Percentiles rank a stretch among this genome's conserved stretches.
These are phyloP conservation scores for Gossypium ekmanianum DNA, from an alignment of 345 rosid genomes.

Conservation along the genomic window DNA sequence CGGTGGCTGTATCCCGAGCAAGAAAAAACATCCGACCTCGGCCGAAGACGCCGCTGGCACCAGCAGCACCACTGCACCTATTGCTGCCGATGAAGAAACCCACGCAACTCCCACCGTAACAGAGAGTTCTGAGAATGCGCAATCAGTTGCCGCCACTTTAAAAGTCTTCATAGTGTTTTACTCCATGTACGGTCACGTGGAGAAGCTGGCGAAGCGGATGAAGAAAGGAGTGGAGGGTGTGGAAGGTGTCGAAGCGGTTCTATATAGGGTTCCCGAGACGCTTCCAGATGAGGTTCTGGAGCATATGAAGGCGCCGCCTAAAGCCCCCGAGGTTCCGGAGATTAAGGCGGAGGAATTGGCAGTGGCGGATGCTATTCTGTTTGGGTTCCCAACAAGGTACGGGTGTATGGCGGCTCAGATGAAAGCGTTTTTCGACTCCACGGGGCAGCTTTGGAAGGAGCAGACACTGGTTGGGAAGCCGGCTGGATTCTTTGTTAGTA, in stretches of 20 bases:
- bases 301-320: constrained; percentile 52
- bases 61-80: constrained; percentile 30
- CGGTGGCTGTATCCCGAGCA: constrained; percentile 93
- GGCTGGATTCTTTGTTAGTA: constrained; percentile 76
- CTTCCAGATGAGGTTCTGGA: constrained; percentile 47
- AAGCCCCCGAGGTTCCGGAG: constrained; percentile 44
- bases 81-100: constrained; percentile 34
- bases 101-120: constrained; percentile 19
- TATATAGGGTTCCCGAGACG: constrained; percentile 64
- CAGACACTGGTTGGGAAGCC: constrained; percentile 76
- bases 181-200: constrained; percentile 79
- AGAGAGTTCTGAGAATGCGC: constrained; percentile 8
- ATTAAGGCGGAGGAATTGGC: constrained; percentile 47
- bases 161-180: constrained; percentile 53
- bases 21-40: constrained; percentile 51
- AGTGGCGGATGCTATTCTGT: constrained; percentile 54
- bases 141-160: constrained; percentile 23
- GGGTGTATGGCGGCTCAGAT: constrained; percentile 83
- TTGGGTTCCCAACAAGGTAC: constrained; percentile 78
- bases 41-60: constrained; percentile 27
- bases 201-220: constrained; percentile 57
- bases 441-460: constrained; percentile 57
- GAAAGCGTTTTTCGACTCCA: constrained; percentile 71
- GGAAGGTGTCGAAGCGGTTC: constrained; percentile 49
- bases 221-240: constrained; percentile 60